Conservation (phyloP, 768 basidiomycete species). For the Gelatoporia subvermispora region DNA sequence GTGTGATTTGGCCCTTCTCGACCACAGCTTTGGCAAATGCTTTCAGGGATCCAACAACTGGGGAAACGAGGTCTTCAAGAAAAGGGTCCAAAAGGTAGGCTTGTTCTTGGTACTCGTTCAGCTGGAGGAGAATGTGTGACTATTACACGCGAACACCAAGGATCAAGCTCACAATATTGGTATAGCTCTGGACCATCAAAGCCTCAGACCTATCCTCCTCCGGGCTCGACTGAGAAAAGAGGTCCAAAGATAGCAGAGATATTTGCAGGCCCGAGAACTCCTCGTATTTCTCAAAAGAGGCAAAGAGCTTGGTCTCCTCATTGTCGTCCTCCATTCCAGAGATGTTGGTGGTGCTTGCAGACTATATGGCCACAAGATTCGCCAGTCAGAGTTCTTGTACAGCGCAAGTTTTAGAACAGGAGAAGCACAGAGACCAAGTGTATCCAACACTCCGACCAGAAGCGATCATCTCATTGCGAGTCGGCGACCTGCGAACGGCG, state of each 20-base stretch:
- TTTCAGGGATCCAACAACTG: conserved; percentile 65
- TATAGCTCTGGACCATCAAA: conserved; percentile 37
- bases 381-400: too few relatives aligned
- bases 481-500: too few relatives aligned
- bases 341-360: too few relatives aligned
- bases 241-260: conserved; percentile 43
- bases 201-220: conserved; percentile 34
- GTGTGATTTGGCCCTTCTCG: conserved; percentile 4
- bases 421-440: too few relatives aligned
- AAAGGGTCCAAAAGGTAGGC: conserved; percentile 88
- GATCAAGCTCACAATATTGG: conserved; percentile 40
- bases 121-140: conserved; percentile 29
- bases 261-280: conserved; percentile 55
- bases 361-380: too few relatives aligned
- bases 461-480: too few relatives aligned
- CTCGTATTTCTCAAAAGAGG: conserved; percentile 55
- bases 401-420: too few relatives aligned
- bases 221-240: conserved; percentile 33
- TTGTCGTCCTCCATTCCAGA: conserved; percentile 34
- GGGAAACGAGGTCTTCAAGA: conserved; percentile 72
- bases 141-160: background rate
- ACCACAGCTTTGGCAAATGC: conserved; percentile 37
- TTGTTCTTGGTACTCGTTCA: conserved; percentile 89
- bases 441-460: too few relatives aligned
- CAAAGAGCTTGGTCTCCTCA: conserved; percentile 46